These are phyloP conservation scores for Medicago lupulina DNA, from an alignment of 306 rosid genomes.

Conservation along the genomic window DNA sequence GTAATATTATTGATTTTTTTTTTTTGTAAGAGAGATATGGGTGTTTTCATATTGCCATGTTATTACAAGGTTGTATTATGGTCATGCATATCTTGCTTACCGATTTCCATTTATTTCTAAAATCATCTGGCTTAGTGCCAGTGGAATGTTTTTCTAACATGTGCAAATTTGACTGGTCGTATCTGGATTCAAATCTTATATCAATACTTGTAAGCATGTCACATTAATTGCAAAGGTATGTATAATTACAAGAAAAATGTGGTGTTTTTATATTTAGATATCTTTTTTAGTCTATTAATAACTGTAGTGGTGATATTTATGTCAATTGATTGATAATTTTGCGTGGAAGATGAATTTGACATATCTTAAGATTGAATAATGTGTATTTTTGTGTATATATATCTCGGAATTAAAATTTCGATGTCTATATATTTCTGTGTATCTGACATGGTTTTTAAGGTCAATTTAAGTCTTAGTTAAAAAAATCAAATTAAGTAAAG, in stretches of 20 bases:
- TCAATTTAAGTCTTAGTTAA: neutral
- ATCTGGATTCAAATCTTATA: neutral
- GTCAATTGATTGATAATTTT: too few species aligned
- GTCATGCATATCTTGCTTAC: constrained; percentile 26
- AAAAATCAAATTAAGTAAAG: too few species aligned
- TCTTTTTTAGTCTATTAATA: too few species aligned
- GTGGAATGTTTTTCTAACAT: too few species aligned
- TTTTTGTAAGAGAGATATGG: constrained; percentile 38
- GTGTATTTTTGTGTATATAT: too few species aligned
- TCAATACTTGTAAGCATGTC: neutral
- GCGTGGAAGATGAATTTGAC: too few species aligned
- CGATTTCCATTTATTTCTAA: neutral
- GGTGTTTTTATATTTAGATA: neutral
- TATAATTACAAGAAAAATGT: neutral
- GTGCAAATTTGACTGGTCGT: too few species aligned
- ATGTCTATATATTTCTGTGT: too few species aligned
- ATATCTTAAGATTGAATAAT: neutral
- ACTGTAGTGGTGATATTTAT: too few species aligned
- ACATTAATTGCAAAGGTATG: neutral
- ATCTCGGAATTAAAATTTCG: too few species aligned
- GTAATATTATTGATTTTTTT: constrained; percentile 37
- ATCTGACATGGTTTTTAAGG: too few species aligned
- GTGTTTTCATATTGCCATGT: constrained; percentile 21
- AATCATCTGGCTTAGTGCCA: neutral
- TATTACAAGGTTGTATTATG: constrained; percentile 28